Evolutionary conservation across 1,139 yeast genomes (phyloP), one percentile per base, ranked within the genome.

Genomic region (Pneumocystis carinii): DNA sequence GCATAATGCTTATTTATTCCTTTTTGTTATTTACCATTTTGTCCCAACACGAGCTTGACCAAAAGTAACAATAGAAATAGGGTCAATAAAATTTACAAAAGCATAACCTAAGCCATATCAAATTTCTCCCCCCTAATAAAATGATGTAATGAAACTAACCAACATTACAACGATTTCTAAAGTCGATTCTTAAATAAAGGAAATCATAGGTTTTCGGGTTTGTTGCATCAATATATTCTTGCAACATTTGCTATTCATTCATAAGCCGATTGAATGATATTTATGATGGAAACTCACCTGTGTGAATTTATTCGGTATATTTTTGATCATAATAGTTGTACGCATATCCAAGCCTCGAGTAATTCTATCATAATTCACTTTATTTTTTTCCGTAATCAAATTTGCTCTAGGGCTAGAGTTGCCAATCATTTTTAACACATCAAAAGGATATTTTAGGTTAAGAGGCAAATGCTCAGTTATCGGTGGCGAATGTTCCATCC

Each of bases 181-280:
- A 80, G 69, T 80, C 83, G 66, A 80, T 79, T 64, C 83, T 74
- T 64, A 80, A 70, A 67, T 80, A 83, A 65, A 83, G 73, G 71
- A 82, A 82, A 68, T 81, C 83, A 69, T 81, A 82, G 63, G 81
- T 77, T 39, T 62, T 29, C 29, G 59, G 29, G 19, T 59, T 56
- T 48, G 82, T 78, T 38, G 69, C 73, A 66, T 80, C 82, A 42
- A 80, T 69, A 67, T 77, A 76, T 38, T 74, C 74, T 67, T 79
- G 77, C 42, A 80, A 74, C 69, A 76, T 75, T 48, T 74, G 71
- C 66, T 78, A 81, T 62, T 10, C 1, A 17, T 19, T 4, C 4
- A 24, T 24, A 24, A 48, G 12, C 72, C 77, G 38, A 79, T 75
- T 14, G 24, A 7, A 39, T 12, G 58, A 7, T 5, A 27, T 10